These are phyloP conservation scores for Exophiala sp. DNA, from an alignment of 2,329 filamentous ascomycete genomes.

Conservation along the genomic window DNA sequence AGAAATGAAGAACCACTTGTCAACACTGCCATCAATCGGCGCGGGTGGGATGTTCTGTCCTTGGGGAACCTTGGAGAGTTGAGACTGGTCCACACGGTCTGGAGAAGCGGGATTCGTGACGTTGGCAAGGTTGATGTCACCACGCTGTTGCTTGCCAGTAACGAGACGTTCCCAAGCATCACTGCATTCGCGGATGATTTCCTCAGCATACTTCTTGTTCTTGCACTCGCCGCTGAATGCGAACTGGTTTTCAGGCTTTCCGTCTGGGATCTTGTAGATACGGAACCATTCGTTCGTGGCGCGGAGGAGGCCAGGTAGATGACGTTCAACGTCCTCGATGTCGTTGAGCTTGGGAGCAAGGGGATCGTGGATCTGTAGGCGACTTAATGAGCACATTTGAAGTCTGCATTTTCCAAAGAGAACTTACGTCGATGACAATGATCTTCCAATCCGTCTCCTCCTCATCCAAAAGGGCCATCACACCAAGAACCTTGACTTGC, in stretches of 20 bases:
- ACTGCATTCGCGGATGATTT: constrained; percentile 90
- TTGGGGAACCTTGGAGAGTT: constrained; percentile 72
- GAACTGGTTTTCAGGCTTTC: constrained; percentile 99
- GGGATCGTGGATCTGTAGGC: constrained; percentile 67
- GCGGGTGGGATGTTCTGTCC: constrained; percentile 78
- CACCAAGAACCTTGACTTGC: constrained; percentile 99
- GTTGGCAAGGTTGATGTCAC: constrained; percentile 82
- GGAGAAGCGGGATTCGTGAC: constrained; percentile 69
- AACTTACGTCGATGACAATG: constrained; percentile 80
- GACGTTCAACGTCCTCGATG: constrained; percentile 97
- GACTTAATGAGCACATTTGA: background rate
- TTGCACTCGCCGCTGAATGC: constrained; percentile 99
- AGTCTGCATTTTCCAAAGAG: background rate
- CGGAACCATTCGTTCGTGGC: constrained; percentile 99
- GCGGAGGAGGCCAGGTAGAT: constrained; percentile 91
- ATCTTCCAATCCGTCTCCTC: constrained; percentile 99
- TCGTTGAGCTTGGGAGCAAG: constrained; percentile 95
- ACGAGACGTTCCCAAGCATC: constrained; percentile 98
- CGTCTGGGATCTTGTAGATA: constrained; percentile 99
- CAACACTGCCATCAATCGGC: constrained; percentile 91
- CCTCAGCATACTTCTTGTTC: constrained; percentile 98
- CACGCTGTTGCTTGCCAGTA: constrained; percentile 77
- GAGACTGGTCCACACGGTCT: constrained; percentile 64
- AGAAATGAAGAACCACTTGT: constrained; percentile 99
- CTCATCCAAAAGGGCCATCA: constrained; percentile 98